A percentile compares a stretch with the other conserved stretches of the same genome.
Conservation (phyloP, 768 basidiomycete genomes). For the Leccinum rimulosum region DNA sequence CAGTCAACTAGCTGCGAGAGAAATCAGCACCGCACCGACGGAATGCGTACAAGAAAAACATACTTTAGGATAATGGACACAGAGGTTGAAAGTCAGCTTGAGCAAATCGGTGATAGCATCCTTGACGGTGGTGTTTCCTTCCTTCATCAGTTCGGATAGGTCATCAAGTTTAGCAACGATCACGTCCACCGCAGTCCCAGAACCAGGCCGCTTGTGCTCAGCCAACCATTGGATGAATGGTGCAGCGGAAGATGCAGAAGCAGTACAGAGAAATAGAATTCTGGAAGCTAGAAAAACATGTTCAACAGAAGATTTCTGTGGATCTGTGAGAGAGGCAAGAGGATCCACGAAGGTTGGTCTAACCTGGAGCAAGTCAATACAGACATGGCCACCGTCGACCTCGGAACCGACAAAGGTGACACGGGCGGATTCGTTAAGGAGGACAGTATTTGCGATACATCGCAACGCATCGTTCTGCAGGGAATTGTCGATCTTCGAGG, state of each 20-base stretch:
- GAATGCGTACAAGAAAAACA: not conserved
- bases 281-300: slow-evolving; percentile 73
- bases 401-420: slow-evolving; percentile 51
- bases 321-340: slow-evolving; percentile 4
- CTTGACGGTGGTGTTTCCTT: slow-evolving; percentile 40
- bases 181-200: slow-evolving; percentile 57
- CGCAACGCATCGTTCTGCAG: slow-evolving; percentile 67
- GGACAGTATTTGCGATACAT: slow-evolving; percentile 76
- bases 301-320: slow-evolving; percentile 62
- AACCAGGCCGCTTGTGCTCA: slow-evolving; percentile 53
- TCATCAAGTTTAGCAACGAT: slow-evolving; percentile 60
- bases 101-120: slow-evolving; percentile 82
- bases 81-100: slow-evolving; percentile 81
- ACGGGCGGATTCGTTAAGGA: slow-evolving; percentile 65
- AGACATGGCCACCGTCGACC: slow-evolving; percentile 62
- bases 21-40: not conserved
- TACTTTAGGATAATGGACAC: slow-evolving; percentile 80
- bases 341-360: slow-evolving; percentile 12
- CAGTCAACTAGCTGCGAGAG: slow-evolving; percentile 36
- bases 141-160: slow-evolving; percentile 46
- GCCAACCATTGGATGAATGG: slow-evolving; percentile 55
- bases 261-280: slow-evolving; percentile 73
- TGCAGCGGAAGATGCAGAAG: slow-evolving; percentile 45
- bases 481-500: slow-evolving; percentile 53
- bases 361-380: slow-evolving; percentile 60